Percentiles rank a stretch among this genome's conserved stretches.
Evolutionary conservation across 1,284 basidiomycete species (phyloP).

Genomic region (Fomitopsis betulina): DNA sequence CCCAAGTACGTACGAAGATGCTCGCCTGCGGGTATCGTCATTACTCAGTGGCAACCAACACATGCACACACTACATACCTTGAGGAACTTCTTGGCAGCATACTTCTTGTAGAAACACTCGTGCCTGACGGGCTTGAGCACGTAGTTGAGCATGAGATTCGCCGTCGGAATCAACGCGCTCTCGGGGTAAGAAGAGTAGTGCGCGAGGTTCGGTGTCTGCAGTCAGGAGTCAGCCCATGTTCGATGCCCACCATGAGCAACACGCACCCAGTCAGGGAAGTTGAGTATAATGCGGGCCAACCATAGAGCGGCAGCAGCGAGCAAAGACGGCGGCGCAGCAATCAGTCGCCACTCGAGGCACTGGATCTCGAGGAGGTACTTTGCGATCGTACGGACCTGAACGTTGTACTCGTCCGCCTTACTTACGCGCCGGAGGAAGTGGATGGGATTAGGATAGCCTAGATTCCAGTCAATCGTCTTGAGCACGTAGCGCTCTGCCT

Average conservation of each 20-base stretch:
- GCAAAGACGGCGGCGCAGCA: conserved; percentile 74
- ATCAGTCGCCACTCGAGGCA: conserved; percentile 87
- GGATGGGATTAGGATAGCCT: conserved; percentile 90
- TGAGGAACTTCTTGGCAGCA: conserved; percentile 81
- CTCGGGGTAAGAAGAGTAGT: conserved; percentile 91
- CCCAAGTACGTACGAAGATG: conserved; percentile 60
- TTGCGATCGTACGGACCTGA: conserved; percentile 87
- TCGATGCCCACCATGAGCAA: not conserved
- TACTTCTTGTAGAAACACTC: conserved; percentile 84
- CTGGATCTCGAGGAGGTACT: conserved; percentile 90
- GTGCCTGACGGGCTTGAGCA: conserved; percentile 71
- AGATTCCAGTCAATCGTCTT: conserved; percentile 92
- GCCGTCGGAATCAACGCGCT: conserved; percentile 82
- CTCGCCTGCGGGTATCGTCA: conserved; percentile 39
- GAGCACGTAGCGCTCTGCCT: conserved; percentile 92
- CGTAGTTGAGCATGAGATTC: conserved; percentile 91
- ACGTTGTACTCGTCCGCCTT: conserved; percentile 97
- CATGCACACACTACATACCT: conserved; percentile 42
- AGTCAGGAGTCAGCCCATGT: not conserved
- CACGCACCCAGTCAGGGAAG: conserved; percentile 80
- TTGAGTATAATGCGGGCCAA: conserved; percentile 85
- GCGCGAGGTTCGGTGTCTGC: conserved; percentile 83
- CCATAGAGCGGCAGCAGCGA: conserved; percentile 91
- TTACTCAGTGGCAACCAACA: conserved; percentile 3
- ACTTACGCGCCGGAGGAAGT: conserved; percentile 88